Evolutionary conservation across 345 rosid species (phyloP).

Genomic region (Rhodamnia rubescens): DNA sequence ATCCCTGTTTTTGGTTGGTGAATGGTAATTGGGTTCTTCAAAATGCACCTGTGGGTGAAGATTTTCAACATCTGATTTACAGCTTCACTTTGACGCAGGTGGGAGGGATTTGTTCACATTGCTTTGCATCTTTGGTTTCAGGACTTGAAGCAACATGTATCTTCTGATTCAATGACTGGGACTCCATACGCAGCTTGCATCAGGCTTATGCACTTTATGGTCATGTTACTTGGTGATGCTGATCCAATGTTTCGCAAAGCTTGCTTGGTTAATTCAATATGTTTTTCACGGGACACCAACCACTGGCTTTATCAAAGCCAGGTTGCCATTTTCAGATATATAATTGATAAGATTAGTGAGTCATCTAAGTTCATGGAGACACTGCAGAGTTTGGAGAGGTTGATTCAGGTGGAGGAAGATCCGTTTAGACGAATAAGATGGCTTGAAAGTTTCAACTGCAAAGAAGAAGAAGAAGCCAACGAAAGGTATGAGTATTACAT

Average conservation of each 20-base stretch:
- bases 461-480: conserved; percentile 4
- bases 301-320: conserved; percentile 28
- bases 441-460: conserved; percentile 20
- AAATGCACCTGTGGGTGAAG: not conserved
- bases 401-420: conserved; percentile 16
- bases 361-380: conserved; percentile 19
- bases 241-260: conserved; percentile 39
- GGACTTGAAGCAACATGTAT: not conserved
- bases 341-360: conserved; percentile 19
- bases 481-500: conserved; percentile 3
- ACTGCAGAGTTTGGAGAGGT: conserved; percentile 13
- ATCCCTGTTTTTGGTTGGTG: not conserved
- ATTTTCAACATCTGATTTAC: not conserved
- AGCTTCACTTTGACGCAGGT: conserved; percentile 16
- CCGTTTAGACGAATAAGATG: conserved; percentile 27
- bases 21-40: not conserved
- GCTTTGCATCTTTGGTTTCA: conserved; percentile 29
- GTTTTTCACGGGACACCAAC: conserved; percentile 5
- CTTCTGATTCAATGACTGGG: conserved; percentile 8
- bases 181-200: conserved; percentile 12
- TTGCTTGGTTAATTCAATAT: conserved; percentile 32
- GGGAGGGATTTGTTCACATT: conserved; percentile 53
- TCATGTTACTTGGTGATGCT: conserved; percentile 22
- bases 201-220: conserved; percentile 27
- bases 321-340: conserved; percentile 16